Percentiles rank a stretch among this genome's conserved stretches.
Evolutionary conservation across 2,329 filamentous ascomycete species (phyloP).

Genomic region (Incumbomyces lentus): DNA sequence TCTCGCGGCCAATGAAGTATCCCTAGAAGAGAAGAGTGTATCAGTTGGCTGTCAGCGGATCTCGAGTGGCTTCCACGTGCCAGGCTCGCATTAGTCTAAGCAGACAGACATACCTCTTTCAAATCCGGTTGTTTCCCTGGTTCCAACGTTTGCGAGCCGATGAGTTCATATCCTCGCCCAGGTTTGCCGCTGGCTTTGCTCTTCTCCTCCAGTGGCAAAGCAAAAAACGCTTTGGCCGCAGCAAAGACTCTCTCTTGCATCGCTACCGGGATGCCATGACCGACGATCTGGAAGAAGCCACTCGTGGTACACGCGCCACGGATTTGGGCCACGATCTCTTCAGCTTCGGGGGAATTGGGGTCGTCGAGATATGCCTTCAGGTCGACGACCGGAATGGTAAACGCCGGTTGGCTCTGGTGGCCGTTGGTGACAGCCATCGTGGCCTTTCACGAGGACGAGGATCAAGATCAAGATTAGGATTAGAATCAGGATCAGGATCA

Average conservation of each 20-base stretch:
- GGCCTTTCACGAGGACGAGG: not conserved
- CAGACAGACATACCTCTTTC: constrained; percentile 19
- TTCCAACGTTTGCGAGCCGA: constrained; percentile 22
- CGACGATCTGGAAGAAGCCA: constrained; percentile 46
- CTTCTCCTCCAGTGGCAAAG: not conserved
- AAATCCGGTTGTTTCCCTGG: constrained; percentile 20
- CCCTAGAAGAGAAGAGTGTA: not conserved
- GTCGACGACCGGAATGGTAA: constrained; percentile 3
- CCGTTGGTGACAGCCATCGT: constrained; percentile 1
- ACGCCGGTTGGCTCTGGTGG: not conserved
- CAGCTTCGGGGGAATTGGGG: not conserved
- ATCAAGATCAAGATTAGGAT: too few relatives aligned
- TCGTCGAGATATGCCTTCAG: not conserved
- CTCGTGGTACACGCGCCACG: constrained; percentile 35
- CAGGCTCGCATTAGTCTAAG: not conserved
- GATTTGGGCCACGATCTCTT: constrained; percentile 25
- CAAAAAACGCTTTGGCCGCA: constrained; percentile 39
- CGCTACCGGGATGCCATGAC: constrained; percentile 35
- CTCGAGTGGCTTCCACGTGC: too few relatives aligned
- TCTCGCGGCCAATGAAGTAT: constrained; percentile 22
- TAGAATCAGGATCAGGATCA: too few relatives aligned
- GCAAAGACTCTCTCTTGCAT: constrained; percentile 34
- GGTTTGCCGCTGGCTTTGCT: constrained; percentile 8
- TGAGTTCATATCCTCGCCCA: constrained; percentile 22
- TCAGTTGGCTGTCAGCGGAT: too few relatives aligned